Conservation (phyloP, 139 green algal genomes). For the Chlamydomonas incerta region DNA sequence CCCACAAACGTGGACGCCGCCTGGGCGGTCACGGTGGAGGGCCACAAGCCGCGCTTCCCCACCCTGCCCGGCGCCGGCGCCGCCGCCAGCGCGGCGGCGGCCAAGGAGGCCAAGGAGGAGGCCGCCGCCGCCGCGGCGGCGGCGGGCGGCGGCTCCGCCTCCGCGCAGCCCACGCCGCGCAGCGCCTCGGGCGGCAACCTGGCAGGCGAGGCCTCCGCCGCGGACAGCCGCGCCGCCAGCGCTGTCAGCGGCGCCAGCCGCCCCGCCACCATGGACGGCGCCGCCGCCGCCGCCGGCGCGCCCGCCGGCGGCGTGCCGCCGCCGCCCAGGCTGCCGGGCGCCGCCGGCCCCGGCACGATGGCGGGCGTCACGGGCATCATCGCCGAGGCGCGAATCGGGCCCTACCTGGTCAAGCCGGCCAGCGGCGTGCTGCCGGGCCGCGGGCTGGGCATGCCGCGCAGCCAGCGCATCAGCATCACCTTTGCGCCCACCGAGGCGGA, state of each 20-base stretch:
- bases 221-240: background rate
- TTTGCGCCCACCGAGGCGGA: conserved; percentile 47
- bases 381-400: conserved; percentile 50
- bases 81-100: background rate
- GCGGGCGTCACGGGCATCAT: conserved; percentile 19
- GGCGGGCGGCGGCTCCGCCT: background rate
- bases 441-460: conserved; percentile 45
- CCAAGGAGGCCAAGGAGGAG: background rate
- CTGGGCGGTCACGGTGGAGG: conserved; percentile 46
- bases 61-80: conserved; percentile 4
- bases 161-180: background rate
- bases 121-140: background rate
- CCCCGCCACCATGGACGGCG: background rate
- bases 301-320: conserved; percentile 4
- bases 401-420: conserved; percentile 49
- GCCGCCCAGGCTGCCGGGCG: background rate
- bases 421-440: conserved; percentile 49
- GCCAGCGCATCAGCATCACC: conserved; percentile 48
- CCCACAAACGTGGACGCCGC: conserved; percentile 57
- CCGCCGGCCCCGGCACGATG: background rate
- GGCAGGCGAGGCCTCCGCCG: background rate
- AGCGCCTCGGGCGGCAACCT: background rate
- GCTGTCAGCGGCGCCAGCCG: background rate
- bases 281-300: background rate
- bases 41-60: conserved; percentile 22